Percentiles rank a stretch among this genome's conserved stretches.
Conservation (phyloP, 805 yeast genomes). For the Monosporozyma unispora region DNA sequence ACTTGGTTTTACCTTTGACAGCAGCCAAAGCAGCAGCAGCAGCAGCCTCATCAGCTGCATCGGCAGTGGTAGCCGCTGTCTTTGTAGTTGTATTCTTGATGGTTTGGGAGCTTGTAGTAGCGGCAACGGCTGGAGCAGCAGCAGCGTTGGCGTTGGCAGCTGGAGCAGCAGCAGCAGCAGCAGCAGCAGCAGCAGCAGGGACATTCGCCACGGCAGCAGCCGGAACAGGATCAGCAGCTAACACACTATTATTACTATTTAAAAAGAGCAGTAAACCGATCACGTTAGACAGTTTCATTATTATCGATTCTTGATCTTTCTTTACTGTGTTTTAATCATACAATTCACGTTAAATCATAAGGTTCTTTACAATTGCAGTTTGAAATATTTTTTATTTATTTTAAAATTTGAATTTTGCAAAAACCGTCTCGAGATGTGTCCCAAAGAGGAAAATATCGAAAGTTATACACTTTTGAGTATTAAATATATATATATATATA, state of each 20-base stretch:
- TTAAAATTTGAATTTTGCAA: neutral
- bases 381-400: neutral
- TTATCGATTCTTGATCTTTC: too few relatives aligned
- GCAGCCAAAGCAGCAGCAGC: constrained; percentile 2
- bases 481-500: neutral
- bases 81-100: too few relatives aligned
- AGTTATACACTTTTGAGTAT: neutral
- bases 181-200: neutral
- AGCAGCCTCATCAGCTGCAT: neutral
- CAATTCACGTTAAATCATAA: neutral
- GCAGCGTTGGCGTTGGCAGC: neutral
- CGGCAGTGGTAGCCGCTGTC: neutral
- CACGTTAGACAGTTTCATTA: neutral
- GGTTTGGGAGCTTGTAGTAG: too few relatives aligned
- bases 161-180: neutral
- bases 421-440: neutral
- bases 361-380: too few relatives aligned
- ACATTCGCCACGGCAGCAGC: neutral
- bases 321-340: too few relatives aligned
- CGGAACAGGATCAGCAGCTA: neutral
- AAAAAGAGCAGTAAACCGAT: neutral
- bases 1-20: neutral
- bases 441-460: neutral
- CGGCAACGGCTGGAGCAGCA: neutral
- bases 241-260: neutral